These are phyloP conservation scores for Verbena officinalis DNA, from an alignment of 257 asterid genomes.

Conservation along the genomic window DNA sequence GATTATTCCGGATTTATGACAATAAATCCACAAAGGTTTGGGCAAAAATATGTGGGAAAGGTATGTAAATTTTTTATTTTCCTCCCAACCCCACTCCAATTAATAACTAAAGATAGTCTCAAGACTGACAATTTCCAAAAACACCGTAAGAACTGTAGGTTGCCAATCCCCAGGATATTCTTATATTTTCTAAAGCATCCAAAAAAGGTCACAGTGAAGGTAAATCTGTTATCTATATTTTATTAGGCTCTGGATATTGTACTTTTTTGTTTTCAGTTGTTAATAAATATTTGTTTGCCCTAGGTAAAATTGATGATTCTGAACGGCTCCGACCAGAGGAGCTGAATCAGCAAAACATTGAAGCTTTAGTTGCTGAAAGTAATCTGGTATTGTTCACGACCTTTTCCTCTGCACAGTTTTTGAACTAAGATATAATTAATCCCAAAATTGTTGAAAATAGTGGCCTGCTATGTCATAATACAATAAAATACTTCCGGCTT, in stretches of 20 bases:
- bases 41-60: constrained; percentile 98
- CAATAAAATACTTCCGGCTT: no score
- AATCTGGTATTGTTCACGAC: constrained; percentile 66
- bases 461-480: constrained; percentile 21
- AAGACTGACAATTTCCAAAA: constrained; percentile 25
- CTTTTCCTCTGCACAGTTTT: constrained; percentile 27
- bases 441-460: constrained; percentile 20
- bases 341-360: constrained; percentile 93
- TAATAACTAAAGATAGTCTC: background rate
- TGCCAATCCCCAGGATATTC: constrained; percentile 99
- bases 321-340: constrained; percentile 97
- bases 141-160: constrained; percentile 54
- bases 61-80: constrained; percentile 37
- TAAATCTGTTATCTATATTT: constrained; percentile 33
- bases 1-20: constrained; percentile 99
- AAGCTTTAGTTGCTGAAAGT: constrained; percentile 98
- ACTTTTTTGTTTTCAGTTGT: constrained; percentile 21
- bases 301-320: constrained; percentile 66
- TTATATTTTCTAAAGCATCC: constrained; percentile 93
- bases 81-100: constrained; percentile 11
- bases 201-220: constrained; percentile 61
- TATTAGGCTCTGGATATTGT: constrained; percentile 10
- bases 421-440: constrained; percentile 21
- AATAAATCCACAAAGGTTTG: constrained; percentile 94
- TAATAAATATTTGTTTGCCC: constrained; percentile 30